A percentile compares a stretch with the other conserved stretches of the same genome.
Evolutionary conservation across 331 rosid species (phyloP).

Genomic region (Rosa hybrid): DNA sequence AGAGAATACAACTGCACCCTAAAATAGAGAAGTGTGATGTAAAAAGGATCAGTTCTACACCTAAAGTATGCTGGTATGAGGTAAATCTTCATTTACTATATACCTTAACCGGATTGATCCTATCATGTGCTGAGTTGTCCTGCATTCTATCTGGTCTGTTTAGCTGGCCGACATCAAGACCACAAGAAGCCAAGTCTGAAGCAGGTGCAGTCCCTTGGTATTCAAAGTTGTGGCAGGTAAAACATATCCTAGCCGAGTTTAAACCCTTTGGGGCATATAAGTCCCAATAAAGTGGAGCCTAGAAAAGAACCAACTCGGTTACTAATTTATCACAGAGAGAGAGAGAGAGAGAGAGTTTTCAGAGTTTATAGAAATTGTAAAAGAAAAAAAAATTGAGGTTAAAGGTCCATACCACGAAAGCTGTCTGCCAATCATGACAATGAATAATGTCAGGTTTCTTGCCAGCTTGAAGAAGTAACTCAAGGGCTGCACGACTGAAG

Average conservation of each 20-base stretch:
- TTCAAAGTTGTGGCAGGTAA: constrained; percentile 99
- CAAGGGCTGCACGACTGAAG: constrained; percentile 96
- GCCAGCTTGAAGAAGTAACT: constrained; percentile 88
- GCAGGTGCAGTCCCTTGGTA: constrained; percentile 92
- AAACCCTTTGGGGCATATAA: constrained; percentile 70
- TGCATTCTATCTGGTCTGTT: constrained; percentile 91
- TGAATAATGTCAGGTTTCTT: constrained; percentile 98
- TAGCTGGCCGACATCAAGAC: constrained; percentile 71
- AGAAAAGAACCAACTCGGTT: constrained; percentile 16
- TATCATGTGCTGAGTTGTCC: constrained; percentile 76
- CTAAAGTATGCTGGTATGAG: constrained; percentile 11
- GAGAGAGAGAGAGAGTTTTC: constrained; percentile 11
- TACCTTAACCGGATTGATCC: constrained; percentile 91
- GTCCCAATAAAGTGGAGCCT: constrained; percentile 99
- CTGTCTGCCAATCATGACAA: constrained; percentile 99
- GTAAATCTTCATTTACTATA: constrained; percentile 25
- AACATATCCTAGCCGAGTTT: constrained; percentile 92
- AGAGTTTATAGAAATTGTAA: neutral
- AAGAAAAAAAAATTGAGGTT: neutral
- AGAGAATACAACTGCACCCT: constrained; percentile 97
- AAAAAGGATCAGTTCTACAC: constrained; percentile 18
- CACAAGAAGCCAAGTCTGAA: constrained; percentile 75
- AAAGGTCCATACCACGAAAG: constrained; percentile 79
- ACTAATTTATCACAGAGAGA: neutral
- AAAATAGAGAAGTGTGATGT: constrained; percentile 19